Evolutionary conservation across 225 moss, liverwort and hornwort genomes (phyloP), one percentile per base, ranked within the genome.

Genomic region (Pleurozium schreberi): DNA sequence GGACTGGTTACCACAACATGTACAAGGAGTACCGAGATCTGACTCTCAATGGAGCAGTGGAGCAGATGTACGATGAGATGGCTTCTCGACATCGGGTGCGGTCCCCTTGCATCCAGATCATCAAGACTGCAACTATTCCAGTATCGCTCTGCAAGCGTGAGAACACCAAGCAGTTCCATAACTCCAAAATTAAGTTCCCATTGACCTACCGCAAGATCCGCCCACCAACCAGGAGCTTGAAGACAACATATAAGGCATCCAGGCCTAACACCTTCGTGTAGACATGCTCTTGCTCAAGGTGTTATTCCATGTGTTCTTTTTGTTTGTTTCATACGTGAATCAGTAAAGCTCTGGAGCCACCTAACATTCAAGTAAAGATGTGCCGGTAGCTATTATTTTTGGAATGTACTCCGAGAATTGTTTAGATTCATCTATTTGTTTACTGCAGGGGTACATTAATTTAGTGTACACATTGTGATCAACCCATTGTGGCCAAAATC

Each of bases 11-110:
- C 73, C 97, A 98, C 89, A 98, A 98, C 92, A 98, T 98, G 98
- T 98, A 98, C 93, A 98, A 98, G 95, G 98, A 98, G 92, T 96
- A 98, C 84, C 96, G 97, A 14, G 98, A 98, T 85, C 91, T 92
- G 23, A 97, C 98, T 22, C 89, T 98, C 55, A 98, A 98, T 52
- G 98, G 98, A 85, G 97, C 97, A 50, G 98, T 98, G 47, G 98
- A 98, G 93, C 98, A 98, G 91, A 97, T 97, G 98, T 98, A 98
- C 49, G 98, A 98, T 62, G 98, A 97, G 85, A 98, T 98, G 98
- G 98, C 98, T 68, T 98, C 98, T 92, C 97, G 98, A 59, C 97
- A 98, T 82, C 96, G 97, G 65, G 97, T 98, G 80, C 94, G 97
- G 42, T 95, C 94, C 66, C 97, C 98, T 49, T 98, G 98, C 92